Evolutionary conservation across 2,329 filamentous ascomycete genomes (phyloP).

Genomic region (Emydomyces testavorans): DNA sequence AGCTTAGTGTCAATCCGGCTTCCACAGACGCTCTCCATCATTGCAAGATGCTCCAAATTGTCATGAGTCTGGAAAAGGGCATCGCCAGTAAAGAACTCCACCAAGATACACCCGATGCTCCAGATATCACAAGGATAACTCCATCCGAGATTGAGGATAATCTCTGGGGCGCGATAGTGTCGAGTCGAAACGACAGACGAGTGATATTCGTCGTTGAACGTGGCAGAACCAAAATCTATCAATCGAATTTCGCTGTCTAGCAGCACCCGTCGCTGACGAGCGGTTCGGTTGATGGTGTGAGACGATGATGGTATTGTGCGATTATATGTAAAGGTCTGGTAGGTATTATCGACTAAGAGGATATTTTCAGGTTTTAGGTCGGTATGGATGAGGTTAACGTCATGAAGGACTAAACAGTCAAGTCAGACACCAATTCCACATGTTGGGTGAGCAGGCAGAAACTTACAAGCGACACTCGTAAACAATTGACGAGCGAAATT

Average conservation of each 20-base stretch:
- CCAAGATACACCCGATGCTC: constrained; percentile 58
- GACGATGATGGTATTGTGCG: constrained; percentile 55
- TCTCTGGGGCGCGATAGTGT: constrained; percentile 56
- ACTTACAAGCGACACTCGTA: constrained; percentile 94
- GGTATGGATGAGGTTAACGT: constrained; percentile 94
- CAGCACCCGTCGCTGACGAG: constrained; percentile 51
- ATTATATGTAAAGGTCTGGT: constrained; percentile 60
- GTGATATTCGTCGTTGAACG: constrained; percentile 58
- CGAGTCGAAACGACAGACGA: constrained; percentile 56
- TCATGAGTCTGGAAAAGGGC: constrained; percentile 58
- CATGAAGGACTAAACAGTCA: constrained; percentile 62
- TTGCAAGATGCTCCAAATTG: constrained; percentile 55
- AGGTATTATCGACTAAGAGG: constrained; percentile 51
- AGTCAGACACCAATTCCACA: constrained; percentile 21
- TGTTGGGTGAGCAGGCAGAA: background rate
- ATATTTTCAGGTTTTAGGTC: constrained; percentile 60
- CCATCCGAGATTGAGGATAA: constrained; percentile 57
- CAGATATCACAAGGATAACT: constrained; percentile 58
- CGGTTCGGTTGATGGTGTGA: constrained; percentile 45
- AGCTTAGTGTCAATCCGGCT: constrained; percentile 45
- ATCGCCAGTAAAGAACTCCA: constrained; percentile 58
- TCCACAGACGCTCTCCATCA: constrained; percentile 56
- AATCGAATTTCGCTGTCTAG: constrained; percentile 55
- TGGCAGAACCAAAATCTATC: constrained; percentile 57
- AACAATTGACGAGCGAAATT: constrained; percentile 91